Conservation (phyloP, 192 early-diverging fungal species). For the Rhizoclosmatium sp. region DNA sequence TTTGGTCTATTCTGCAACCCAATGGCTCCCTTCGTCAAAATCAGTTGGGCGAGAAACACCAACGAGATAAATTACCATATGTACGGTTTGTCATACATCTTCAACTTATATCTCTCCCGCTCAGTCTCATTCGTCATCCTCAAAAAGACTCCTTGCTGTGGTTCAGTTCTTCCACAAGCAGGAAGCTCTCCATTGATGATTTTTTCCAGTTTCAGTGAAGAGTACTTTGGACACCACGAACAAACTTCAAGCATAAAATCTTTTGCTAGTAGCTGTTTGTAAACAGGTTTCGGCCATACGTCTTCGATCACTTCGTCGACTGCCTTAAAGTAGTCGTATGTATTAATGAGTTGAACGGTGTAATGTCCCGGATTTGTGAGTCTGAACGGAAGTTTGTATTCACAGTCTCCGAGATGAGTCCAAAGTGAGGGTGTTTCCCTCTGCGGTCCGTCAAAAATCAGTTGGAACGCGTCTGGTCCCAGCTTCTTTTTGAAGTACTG, state of each 20-base stretch:
- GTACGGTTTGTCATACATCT: background rate
- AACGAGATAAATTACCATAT: background rate
- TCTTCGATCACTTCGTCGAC: background rate
- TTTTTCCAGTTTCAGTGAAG: background rate
- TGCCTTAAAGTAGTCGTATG: constrained; percentile 22
- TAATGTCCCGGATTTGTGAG: constrained; percentile 24
- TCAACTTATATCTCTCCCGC: background rate
- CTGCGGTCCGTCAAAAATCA: constrained; percentile 17
- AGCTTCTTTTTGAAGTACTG: constrained; percentile 11
- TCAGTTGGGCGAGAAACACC: too few relatives aligned
- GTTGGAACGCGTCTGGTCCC: constrained; percentile 22
- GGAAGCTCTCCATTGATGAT: background rate
- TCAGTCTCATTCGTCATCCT: constrained; percentile 7
- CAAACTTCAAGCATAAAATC: constrained; percentile 12
- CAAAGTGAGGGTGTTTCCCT: background rate
- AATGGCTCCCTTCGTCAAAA: constrained; percentile 7
- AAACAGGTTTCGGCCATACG: background rate
- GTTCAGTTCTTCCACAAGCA: constrained; percentile 15
- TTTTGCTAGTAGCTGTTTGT: background rate
- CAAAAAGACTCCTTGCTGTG: constrained; percentile 22
- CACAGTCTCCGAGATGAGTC: constrained; percentile 28
- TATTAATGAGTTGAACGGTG: constrained; percentile 3
- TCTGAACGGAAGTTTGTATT: constrained; percentile 28
- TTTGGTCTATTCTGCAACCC: constrained; percentile 19
- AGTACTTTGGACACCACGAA: background rate